phyloP scores from a whole-genome alignment of 2,329 filamentous ascomycete genomes.

The Furcasterigmium furcatum region DNA sequence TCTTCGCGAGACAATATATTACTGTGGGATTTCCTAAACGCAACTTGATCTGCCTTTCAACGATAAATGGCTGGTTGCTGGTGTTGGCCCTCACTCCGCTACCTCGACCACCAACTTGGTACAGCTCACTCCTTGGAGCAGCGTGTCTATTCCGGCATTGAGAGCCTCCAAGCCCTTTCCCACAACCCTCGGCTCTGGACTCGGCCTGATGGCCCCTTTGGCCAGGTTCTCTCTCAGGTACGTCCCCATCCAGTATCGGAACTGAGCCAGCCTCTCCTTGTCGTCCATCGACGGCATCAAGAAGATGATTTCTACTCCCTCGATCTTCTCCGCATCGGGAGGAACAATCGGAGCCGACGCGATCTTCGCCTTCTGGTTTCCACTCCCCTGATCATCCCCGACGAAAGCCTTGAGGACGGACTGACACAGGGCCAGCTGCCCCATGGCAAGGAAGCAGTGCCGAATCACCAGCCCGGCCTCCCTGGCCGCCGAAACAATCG shows the following conservation, averaged over 20 bases:
- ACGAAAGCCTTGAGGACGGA: constrained; percentile 30
- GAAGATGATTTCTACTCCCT: constrained; percentile 33
- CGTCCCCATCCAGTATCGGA: constrained; percentile 34
- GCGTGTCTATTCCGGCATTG: constrained; percentile 30
- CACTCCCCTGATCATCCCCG: neutral
- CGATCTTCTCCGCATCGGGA: constrained; percentile 18
- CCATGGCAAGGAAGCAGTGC: constrained; percentile 37
- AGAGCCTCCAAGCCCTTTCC: constrained; percentile 31
- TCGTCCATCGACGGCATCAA: constrained; percentile 29
- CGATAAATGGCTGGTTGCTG: too few relatives aligned
- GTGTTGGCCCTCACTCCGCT: constrained; percentile 22
- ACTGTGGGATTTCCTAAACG: too few relatives aligned
- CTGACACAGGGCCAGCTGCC: constrained; percentile 29
- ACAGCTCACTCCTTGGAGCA: constrained; percentile 36
- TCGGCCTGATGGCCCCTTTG: constrained; percentile 28
- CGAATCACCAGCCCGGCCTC: constrained; percentile 31
- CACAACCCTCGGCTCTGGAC: constrained; percentile 31
- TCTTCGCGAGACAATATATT: too few relatives aligned
- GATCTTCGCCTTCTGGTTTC: constrained; percentile 21
- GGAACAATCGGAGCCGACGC: constrained; percentile 32
- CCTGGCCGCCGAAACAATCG: constrained; percentile 28
- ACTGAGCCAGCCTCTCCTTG: constrained; percentile 28
- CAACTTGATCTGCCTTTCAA: too few relatives aligned
- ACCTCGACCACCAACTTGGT: constrained; percentile 38
- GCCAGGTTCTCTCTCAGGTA: constrained; percentile 28